These are phyloP conservation scores for Phytophthora citricola DNA, from an alignment of 352 stramenopile species.

Conservation along the genomic window DNA sequence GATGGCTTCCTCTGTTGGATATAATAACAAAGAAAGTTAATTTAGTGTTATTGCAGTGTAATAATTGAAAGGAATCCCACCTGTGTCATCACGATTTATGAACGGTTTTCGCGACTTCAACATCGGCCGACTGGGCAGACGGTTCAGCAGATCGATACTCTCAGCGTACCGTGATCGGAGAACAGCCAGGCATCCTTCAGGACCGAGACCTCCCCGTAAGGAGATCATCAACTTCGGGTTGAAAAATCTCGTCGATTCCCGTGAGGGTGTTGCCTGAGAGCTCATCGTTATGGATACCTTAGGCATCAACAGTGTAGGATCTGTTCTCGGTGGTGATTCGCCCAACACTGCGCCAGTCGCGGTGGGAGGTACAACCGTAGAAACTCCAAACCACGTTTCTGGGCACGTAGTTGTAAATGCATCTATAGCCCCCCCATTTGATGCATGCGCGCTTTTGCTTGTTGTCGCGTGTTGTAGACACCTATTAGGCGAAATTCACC, in stretches of 20 bases:
- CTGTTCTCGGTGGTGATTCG: background rate
- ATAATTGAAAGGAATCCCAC: background rate
- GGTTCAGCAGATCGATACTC: background rate
- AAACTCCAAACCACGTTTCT: background rate
- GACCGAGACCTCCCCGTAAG: background rate
- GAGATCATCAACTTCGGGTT: background rate
- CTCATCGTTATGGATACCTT: background rate
- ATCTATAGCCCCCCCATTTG: background rate
- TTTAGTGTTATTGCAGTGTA: no score
- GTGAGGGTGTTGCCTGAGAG: background rate
- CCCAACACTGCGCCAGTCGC: background rate
- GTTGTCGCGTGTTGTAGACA: background rate
- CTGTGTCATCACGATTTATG: background rate
- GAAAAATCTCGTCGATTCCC: background rate
- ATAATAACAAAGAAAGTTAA: background rate
- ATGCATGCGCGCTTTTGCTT: background rate
- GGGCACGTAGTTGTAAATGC: constrained; percentile 1
- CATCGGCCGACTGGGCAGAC: background rate
- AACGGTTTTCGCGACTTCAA: background rate
- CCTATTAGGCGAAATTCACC: background rate
- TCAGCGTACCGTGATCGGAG: background rate
- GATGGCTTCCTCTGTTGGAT: background rate
- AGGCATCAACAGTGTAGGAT: background rate
- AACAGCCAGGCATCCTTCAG: background rate
- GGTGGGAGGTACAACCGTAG: background rate